Percentiles rank a stretch among this genome's conserved stretches.
These are phyloP conservation scores for Salvia sclarea DNA, from an alignment of 305 asterid genomes.

Conservation along the genomic window DNA sequence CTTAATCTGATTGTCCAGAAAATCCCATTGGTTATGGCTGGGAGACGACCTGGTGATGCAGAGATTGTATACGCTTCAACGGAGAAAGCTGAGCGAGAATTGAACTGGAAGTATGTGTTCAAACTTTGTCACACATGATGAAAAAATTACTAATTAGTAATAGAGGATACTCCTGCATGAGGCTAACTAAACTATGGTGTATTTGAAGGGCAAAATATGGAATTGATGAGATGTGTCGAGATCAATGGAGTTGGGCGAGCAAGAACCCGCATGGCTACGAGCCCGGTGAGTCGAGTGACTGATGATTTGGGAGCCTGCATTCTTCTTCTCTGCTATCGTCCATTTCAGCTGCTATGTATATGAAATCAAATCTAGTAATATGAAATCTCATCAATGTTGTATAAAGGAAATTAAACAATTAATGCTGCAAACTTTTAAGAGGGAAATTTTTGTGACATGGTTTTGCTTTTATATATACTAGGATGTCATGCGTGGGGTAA, in stretches of 20 bases:
- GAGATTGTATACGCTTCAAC: constrained; percentile 87
- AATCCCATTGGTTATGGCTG: constrained; percentile 76
- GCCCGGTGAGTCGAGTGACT: constrained; percentile 20
- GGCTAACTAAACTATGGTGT: constrained; percentile 5
- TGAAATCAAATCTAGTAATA: too few species aligned
- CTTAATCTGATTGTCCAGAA: constrained; percentile 42
- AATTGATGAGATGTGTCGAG: constrained; percentile 70
- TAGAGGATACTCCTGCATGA: too few species aligned
- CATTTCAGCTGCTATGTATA: too few species aligned
- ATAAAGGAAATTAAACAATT: too few species aligned
- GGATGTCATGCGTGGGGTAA: too few species aligned
- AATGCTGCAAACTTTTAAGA: too few species aligned
- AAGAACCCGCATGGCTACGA: constrained; percentile 70
- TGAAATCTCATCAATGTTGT: too few species aligned
- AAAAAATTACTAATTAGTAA: neutral
- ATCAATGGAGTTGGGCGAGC: constrained; percentile 84
- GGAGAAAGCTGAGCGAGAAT: constrained; percentile 72
- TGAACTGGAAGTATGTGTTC: constrained; percentile 90
- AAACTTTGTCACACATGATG: neutral
- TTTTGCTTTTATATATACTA: too few species aligned
- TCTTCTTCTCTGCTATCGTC: too few species aligned
- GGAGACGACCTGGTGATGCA: constrained; percentile 92
- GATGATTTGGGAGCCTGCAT: too few species aligned
- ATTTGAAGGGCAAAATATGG: constrained; percentile 63
- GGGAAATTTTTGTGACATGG: too few species aligned